Evolutionary conservation across 2,329 filamentous ascomycete species (phyloP).

Genomic region (Colletotrichum kahawae): DNA sequence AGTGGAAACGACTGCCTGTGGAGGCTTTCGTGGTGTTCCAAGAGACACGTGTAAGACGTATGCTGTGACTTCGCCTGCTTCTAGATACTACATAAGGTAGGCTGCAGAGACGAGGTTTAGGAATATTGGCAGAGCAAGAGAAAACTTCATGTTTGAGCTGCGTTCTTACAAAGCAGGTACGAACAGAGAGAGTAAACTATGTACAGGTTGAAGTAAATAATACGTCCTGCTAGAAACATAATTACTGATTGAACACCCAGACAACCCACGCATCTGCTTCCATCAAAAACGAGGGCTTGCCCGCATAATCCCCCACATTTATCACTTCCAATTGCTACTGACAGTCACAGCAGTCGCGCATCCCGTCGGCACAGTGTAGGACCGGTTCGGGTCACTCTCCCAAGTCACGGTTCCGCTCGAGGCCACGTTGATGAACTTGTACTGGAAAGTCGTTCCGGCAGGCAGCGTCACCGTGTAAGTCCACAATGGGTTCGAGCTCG

Average conservation of each 20-base stretch:
- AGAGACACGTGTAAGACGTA: neutral
- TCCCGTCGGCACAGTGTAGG: conserved; percentile 33
- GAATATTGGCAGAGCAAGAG: neutral
- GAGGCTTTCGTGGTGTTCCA: neutral
- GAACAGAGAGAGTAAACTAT: neutral
- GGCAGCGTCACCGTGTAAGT: conserved; percentile 53
- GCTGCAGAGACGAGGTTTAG: neutral
- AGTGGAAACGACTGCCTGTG: neutral
- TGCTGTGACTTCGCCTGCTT: neutral
- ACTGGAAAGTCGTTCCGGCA: conserved; percentile 58
- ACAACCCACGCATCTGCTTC: neutral
- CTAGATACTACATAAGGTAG: neutral
- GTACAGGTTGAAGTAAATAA: neutral
- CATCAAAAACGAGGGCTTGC: fast-evolving
- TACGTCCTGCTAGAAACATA: neutral
- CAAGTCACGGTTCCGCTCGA: conserved; percentile 55
- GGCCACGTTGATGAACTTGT: conserved; percentile 66
- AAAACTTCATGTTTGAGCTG: neutral
- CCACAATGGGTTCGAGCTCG: conserved; percentile 60
- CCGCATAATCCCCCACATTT: neutral
- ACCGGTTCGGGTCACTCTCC: conserved; percentile 59
- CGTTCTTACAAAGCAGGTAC: neutral
- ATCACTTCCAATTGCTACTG: conserved; percentile 30
- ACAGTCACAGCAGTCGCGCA: conserved; percentile 27
- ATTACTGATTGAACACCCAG: neutral